A percentile compares a stretch with the other conserved stretches of the same genome.
phyloP scores from a whole-genome alignment of 345 rosid species.

The Sisymbrium irio region DNA sequence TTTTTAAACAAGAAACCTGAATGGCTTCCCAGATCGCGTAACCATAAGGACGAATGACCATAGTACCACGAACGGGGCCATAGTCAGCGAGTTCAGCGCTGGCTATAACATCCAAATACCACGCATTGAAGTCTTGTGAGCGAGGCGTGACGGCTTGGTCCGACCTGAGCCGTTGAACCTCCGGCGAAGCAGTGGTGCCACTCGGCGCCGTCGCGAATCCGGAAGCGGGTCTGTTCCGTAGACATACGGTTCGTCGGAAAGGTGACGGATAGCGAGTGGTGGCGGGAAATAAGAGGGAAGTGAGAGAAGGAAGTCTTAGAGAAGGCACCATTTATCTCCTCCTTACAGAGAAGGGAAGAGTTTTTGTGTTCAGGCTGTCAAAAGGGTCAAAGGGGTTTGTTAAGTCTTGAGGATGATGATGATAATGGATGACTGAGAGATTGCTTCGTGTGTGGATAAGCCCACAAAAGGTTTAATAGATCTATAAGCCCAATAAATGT shows the following conservation, averaged over 20 bases:
- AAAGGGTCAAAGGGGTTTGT: slow-evolving; percentile 4
- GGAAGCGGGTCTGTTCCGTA: slow-evolving; percentile 32
- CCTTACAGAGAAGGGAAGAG: background rate
- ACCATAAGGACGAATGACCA: slow-evolving; percentile 95
- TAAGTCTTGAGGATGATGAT: background rate
- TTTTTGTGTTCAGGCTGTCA: background rate
- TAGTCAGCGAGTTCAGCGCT: slow-evolving; percentile 93
- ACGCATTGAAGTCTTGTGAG: slow-evolving; percentile 87
- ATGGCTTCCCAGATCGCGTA: slow-evolving; percentile 97
- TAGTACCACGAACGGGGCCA: slow-evolving; percentile 94
- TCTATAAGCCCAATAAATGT: background rate
- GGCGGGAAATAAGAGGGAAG: slow-evolving; percentile 50
- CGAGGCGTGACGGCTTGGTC: slow-evolving; percentile 75
- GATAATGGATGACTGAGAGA: slow-evolving; percentile 4
- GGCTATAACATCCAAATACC: slow-evolving; percentile 90
- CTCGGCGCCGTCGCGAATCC: slow-evolving; percentile 55
- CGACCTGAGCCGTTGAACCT: slow-evolving; percentile 40
- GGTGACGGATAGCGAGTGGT: slow-evolving; percentile 39
- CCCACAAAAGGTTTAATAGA: background rate
- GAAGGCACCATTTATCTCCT: slow-evolving; percentile 55
- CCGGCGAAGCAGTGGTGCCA: slow-evolving; percentile 44
- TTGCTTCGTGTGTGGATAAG: slow-evolving; percentile 5
- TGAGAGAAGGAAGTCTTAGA: slow-evolving; percentile 58
- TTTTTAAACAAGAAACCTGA: slow-evolving; percentile 49
- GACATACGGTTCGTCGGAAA: slow-evolving; percentile 32